Evolutionary conservation across 208 protist genomes (phyloP), one percentile per base, ranked within the genome.

Genomic region (Naegleria lovaniensis): DNA sequence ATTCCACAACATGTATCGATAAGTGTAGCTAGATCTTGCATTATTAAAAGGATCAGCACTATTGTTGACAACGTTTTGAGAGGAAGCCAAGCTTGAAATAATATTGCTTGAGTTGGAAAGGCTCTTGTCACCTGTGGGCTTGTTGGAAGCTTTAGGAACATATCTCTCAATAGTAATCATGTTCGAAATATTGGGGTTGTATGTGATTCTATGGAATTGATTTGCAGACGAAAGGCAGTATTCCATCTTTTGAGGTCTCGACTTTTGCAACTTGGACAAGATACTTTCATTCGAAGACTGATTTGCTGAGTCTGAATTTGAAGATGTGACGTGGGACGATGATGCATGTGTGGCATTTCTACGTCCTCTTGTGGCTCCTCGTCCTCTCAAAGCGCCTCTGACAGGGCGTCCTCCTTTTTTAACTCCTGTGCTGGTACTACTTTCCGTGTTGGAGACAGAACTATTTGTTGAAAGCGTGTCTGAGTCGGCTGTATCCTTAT

Each of bases 1-100:
- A 51, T 87, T 87, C 40, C 41, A 87, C 1, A 87, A n/a, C 40
- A 87, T 51, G 40, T 87, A 87, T 87, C 40, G 9, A 29, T 87
- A 87, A 87, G 16, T 52, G 41, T 52, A 87, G 29, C 16, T 52
- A 16, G 16, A 33, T 40, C 19, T 41, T 29, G 39, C 19, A 40
- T 22, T 87, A 9, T 22, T 40, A 51, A 25, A 33, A n/a, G 39
- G 19, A 41, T 51, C 22, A 9, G 36, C 33, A 5, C 29, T 16
- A 16, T 87, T 41, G 2, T 29, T n/a, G 5, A 9, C 2, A 51
- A 16, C 29, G 5, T 5, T 87, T 38, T 16, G 33, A 16, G 76
- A 84, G 22, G 19, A 29, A 67, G 11, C 22, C 11, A 29, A 29
- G 13, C 19, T 29, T 4, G 55, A 67, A 29, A 15, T 67, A 19